phyloP scores from a whole-genome alignment of 495 filamentous ascomycete genomes.

The Neurospora hispaniola region DNA sequence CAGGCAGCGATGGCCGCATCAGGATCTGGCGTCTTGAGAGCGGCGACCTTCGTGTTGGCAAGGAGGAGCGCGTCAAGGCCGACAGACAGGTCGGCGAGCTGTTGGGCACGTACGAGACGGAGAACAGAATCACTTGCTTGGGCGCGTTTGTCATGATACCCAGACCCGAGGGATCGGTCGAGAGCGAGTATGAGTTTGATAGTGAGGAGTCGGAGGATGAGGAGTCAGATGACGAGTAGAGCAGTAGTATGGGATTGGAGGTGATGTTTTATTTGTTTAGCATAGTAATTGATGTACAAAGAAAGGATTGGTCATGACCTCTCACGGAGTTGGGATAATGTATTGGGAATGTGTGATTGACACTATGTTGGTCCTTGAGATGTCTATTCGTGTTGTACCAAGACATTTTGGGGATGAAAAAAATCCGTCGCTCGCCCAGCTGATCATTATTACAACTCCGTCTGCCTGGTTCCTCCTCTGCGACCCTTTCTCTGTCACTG shows the following conservation, averaged over 20 bases:
- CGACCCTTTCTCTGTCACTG: background rate
- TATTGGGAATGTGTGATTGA: background rate
- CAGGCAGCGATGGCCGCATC: slow-evolving; percentile 70
- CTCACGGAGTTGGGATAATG: background rate
- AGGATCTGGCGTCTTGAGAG: slow-evolving; percentile 57
- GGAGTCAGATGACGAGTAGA: slow-evolving; percentile 37
- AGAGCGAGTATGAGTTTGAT: slow-evolving; percentile 39
- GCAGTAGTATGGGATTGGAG: background rate
- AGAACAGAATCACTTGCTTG: slow-evolving; percentile 83
- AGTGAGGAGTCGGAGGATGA: slow-evolving; percentile 31
- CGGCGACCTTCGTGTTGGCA: slow-evolving; percentile 27
- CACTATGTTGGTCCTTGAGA: background rate
- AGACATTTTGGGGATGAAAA: background rate
- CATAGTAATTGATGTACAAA: background rate
- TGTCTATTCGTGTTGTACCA: background rate
- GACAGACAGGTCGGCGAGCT: slow-evolving; percentile 56
- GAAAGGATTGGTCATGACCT: background rate
- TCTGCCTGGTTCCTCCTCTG: background rate
- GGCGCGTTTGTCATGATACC: slow-evolving; percentile 75
- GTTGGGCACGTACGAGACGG: slow-evolving; percentile 71
- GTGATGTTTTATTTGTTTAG: background rate
- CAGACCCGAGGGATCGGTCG: slow-evolving; percentile 34
- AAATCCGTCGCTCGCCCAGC: background rate
- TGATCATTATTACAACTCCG: background rate
- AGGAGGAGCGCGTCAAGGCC: slow-evolving; percentile 9